These are phyloP conservation scores for Tricholoma bakamatsutake DNA, from an alignment of 768 basidiomycete genomes.

Conservation along the genomic window DNA sequence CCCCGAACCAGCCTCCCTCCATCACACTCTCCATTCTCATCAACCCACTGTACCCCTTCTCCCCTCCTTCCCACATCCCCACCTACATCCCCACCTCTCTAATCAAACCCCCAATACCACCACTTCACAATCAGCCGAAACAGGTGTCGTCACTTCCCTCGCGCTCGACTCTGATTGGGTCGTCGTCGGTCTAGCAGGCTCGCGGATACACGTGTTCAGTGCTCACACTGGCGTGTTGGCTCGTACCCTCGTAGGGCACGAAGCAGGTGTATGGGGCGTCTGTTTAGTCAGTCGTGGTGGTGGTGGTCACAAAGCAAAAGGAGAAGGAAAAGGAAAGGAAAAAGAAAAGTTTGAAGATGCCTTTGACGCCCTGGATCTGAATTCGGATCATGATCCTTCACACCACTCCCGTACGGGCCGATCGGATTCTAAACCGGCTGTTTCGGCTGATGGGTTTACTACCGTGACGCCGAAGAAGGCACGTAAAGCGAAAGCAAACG, in stretches of 20 bases:
- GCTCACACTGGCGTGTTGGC: slow-evolving; percentile 70
- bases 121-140: slow-evolving; percentile 17
- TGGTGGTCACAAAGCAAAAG: neutral
- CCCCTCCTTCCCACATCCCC: neutral
- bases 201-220: slow-evolving; percentile 81
- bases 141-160: slow-evolving; percentile 80
- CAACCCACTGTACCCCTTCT: neutral
- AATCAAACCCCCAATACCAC: neutral
- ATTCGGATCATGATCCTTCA: neutral
- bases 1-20: neutral
- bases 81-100: neutral
- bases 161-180: slow-evolving; percentile 81
- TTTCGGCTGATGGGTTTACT: neutral
- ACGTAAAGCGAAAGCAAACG: neutral
- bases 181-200: slow-evolving; percentile 84
- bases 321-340: neutral
- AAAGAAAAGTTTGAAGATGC: neutral
- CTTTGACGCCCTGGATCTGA: neutral
- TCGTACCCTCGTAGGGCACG: slow-evolving; percentile 79
- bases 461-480: slow-evolving; percentile 2
- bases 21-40: neutral
- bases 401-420: neutral
- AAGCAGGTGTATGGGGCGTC: slow-evolving; percentile 89
- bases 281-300: slow-evolving; percentile 54
- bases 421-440: neutral